Conservation (phyloP, 1,284 basidiomycete species). For the Leccinum griseonigrum region DNA sequence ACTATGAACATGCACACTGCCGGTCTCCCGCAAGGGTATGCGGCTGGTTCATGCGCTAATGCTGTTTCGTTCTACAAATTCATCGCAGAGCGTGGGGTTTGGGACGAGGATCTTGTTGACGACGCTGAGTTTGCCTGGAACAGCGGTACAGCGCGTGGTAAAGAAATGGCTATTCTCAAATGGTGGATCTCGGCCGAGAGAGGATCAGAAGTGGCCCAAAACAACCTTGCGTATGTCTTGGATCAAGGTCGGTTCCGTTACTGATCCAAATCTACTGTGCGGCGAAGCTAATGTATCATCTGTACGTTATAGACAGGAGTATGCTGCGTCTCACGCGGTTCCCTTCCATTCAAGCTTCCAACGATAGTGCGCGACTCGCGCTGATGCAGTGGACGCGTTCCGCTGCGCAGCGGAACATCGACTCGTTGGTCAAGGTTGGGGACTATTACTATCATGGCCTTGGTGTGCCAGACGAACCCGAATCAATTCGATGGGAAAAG, state of each 20-base stretch:
- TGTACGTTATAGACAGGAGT: slow-evolving; percentile 58
- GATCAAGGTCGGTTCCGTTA: slow-evolving; percentile 68
- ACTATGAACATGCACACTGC: slow-evolving; percentile 48
- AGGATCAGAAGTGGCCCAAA: slow-evolving; percentile 92
- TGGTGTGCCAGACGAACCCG: slow-evolving; percentile 65
- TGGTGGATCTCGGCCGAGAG: slow-evolving; percentile 94
- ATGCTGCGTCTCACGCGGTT: slow-evolving; percentile 68
- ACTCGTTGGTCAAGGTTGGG: slow-evolving; percentile 94
- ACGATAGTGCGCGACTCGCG: slow-evolving; percentile 78
- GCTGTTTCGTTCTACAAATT: slow-evolving; percentile 90
- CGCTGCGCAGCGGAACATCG: slow-evolving; percentile 90
- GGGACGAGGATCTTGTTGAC: slow-evolving; percentile 81
- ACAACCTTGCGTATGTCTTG: slow-evolving; percentile 91
- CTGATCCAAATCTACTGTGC: background rate
- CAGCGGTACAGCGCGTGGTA: slow-evolving; percentile 63
- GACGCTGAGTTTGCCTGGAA: slow-evolving; percentile 84
- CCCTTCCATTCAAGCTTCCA: slow-evolving; percentile 65
- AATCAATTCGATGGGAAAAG: slow-evolving; percentile 70
- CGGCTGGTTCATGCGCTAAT: slow-evolving; percentile 74
- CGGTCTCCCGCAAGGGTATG: slow-evolving; percentile 43
- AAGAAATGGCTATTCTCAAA: slow-evolving; percentile 77
- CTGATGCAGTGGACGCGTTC: slow-evolving; percentile 94
- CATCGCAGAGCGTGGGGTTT: slow-evolving; percentile 84
- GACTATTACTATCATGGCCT: slow-evolving; percentile 94
- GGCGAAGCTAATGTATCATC: background rate